Evolutionary conservation across 495 filamentous ascomycete species (phyloP).

Genomic region (Hypoxylon lenormandii): DNA sequence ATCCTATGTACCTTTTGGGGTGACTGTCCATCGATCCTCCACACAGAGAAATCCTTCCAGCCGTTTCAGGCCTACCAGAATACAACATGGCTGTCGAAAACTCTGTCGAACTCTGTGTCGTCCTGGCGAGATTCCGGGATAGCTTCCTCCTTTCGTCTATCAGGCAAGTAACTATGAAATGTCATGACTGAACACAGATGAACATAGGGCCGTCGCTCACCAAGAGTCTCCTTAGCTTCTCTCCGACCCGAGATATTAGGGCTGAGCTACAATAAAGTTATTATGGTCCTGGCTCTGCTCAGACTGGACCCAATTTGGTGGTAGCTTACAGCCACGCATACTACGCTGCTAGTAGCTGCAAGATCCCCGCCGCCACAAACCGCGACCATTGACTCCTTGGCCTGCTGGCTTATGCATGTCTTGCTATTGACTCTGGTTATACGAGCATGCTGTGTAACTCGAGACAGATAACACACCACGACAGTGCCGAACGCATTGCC

Average conservation of each 20-base stretch:
- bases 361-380: slow-evolving; percentile 7
- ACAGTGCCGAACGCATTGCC: not conserved
- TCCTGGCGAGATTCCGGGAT: slow-evolving; percentile 10
- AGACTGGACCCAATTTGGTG: not conserved
- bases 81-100: slow-evolving; percentile 16
- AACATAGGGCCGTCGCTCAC: too few species aligned
- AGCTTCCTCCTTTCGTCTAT: not conserved
- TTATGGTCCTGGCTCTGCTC: not conserved
- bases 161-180: not conserved
- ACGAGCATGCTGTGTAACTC: slow-evolving; percentile 12
- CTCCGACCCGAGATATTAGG: slow-evolving; percentile 6
- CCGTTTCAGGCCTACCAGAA: slow-evolving; percentile 24
- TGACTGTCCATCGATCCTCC: slow-evolving; percentile 11
- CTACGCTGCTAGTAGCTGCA: slow-evolving; percentile 6
- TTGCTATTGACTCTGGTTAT: slow-evolving; percentile 11
- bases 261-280: not conserved
- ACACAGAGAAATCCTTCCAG: slow-evolving; percentile 26
- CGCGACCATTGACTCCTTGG: slow-evolving; percentile 15
- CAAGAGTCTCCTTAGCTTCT: not conserved
- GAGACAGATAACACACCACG: not conserved
- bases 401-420: slow-evolving; percentile 25
- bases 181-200: too few species aligned
- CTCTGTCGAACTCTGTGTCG: not conserved
- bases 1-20: slow-evolving; percentile 5
- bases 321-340: not conserved